phyloP scores from a whole-genome alignment of 352 stramenopile species.

The Globisporangium lucens region DNA sequence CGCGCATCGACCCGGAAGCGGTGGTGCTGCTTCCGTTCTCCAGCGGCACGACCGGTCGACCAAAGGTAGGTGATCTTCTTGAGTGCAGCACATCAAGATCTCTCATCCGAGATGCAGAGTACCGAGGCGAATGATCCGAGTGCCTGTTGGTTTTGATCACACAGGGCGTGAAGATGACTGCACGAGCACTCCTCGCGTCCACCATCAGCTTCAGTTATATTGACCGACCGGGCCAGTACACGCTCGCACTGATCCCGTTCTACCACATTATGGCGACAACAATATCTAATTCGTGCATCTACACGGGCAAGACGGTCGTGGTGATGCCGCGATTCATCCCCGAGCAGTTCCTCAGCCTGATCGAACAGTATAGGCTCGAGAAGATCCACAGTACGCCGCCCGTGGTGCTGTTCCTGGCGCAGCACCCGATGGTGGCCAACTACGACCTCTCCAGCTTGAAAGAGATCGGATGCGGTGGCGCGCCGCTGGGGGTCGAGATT shows the following conservation, averaged over 20 bases:
- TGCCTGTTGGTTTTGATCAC: background rate
- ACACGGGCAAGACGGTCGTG: conserved; percentile 62
- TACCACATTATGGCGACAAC: conserved; percentile 93
- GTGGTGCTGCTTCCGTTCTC: conserved; percentile 81
- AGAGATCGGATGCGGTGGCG: conserved; percentile 69
- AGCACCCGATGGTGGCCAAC: conserved; percentile 82
- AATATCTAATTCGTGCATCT: conserved; percentile 67
- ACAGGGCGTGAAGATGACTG: conserved; percentile 81
- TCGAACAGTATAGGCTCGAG: conserved; percentile 67
- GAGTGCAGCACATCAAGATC: background rate
- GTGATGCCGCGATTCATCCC: conserved; percentile 88
- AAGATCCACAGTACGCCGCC: conserved; percentile 77
- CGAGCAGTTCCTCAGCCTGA: conserved; percentile 69
- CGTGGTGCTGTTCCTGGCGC: conserved; percentile 74
- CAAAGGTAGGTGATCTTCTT: conserved; percentile 36
- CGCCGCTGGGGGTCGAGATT: conserved; percentile 71
- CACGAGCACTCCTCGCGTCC: conserved; percentile 76
- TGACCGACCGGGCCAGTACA: conserved; percentile 59
- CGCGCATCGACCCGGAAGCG: conserved; percentile 12
- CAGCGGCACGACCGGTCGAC: conserved; percentile 88
- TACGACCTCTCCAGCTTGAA: conserved; percentile 81
- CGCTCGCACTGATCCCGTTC: conserved; percentile 86
- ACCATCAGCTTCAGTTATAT: conserved; percentile 50
- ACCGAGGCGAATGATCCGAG: background rate
- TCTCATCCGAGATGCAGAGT: background rate